Conservation (phyloP, 2,329 filamentous ascomycete genomes). For the Aspergillus aculeatus region DNA sequence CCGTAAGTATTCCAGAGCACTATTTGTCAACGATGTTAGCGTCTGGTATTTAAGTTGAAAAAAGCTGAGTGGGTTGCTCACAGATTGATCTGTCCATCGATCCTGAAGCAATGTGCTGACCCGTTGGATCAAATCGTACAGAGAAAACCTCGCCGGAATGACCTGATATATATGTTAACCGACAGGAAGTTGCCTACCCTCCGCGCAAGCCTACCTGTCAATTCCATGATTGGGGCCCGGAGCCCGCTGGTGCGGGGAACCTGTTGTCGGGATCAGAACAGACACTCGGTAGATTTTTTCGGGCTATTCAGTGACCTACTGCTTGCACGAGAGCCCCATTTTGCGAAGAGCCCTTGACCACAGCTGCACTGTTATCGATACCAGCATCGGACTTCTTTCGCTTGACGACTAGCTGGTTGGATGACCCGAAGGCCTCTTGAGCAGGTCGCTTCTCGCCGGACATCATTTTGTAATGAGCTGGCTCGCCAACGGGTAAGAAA, state of each 20-base stretch:
- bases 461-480: constrained; percentile 54
- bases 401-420: constrained; percentile 78
- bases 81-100: constrained; percentile 92
- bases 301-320: constrained; percentile 49
- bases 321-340: constrained; percentile 66
- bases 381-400: constrained; percentile 72
- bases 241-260: constrained; percentile 76
- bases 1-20: constrained; percentile 94
- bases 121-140: constrained; percentile 84
- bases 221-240: constrained; percentile 89
- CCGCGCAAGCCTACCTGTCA: constrained; percentile 59
- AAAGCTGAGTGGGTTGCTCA: constrained; percentile 46
- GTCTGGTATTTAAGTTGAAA: not conserved
- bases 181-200: not conserved
- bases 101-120: constrained; percentile 85
- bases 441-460: constrained; percentile 89
- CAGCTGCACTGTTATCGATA: constrained; percentile 54
- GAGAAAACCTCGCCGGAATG: constrained; percentile 83
- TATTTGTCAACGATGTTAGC: constrained; percentile 36
- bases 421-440: constrained; percentile 74
- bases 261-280: constrained; percentile 48
- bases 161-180: constrained; percentile 38
- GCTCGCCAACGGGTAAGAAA: not conserved
- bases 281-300: not conserved
- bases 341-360: constrained; percentile 55